Evolutionary conservation across 169 alveolate genomes (phyloP).

Genomic region (Plasmodium inui): DNA sequence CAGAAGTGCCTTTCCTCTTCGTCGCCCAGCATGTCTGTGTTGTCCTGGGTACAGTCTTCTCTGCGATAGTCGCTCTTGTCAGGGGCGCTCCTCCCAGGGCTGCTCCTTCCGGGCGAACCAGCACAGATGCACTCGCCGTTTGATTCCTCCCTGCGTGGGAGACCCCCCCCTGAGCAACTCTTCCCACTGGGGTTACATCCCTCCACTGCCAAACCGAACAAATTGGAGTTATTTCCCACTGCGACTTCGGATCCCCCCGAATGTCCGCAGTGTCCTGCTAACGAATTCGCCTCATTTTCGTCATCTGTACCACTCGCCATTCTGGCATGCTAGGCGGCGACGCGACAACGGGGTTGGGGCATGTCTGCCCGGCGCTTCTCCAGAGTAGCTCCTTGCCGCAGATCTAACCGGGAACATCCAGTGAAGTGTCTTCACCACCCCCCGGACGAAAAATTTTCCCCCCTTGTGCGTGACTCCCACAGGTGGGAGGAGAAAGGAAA

Average conservation of each 20-base stretch:
- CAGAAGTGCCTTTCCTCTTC: conserved; percentile 74
- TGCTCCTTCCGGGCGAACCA: too few species aligned
- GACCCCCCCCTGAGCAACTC: background rate
- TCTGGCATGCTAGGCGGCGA: background rate
- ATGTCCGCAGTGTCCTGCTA: background rate
- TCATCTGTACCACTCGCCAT: background rate
- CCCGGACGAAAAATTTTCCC: background rate
- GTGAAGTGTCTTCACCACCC: background rate
- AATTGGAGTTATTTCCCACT: background rate
- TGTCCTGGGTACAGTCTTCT: background rate
- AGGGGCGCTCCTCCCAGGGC: background rate
- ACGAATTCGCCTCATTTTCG: background rate
- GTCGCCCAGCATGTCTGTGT: background rate
- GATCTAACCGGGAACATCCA: background rate
- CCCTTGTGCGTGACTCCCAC: background rate
- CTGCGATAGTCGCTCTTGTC: background rate
- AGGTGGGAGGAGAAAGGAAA: background rate
- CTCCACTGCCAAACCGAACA: background rate
- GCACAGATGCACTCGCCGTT: background rate
- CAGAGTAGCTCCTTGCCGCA: too few species aligned
- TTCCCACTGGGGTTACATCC: background rate
- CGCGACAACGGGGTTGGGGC: background rate
- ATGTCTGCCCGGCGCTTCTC: background rate
- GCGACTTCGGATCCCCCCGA: background rate
- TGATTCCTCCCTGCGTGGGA: background rate